Evolutionary conservation across 306 rosid species (phyloP).

Genomic region (Abrus precatorius): DNA sequence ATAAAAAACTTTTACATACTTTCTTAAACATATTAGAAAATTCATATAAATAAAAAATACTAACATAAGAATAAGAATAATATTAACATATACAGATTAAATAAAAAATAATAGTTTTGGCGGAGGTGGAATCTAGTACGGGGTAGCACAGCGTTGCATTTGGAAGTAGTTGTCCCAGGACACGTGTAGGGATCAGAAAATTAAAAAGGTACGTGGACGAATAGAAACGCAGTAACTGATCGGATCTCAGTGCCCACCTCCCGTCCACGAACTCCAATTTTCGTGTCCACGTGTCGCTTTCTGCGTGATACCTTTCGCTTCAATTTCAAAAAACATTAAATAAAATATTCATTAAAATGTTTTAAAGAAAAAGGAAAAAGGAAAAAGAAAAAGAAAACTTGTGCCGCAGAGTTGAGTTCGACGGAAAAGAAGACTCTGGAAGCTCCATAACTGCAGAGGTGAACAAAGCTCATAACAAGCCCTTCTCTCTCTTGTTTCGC

Average conservation of each 20-base stretch:
- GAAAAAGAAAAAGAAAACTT: constrained; percentile 19
- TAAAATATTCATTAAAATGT: constrained; percentile 23
- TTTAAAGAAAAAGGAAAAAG: too few relatives aligned
- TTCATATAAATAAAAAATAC: too few relatives aligned
- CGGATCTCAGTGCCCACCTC: constrained; percentile 64
- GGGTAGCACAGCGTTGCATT: not conserved
- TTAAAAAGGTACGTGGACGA: constrained; percentile 47
- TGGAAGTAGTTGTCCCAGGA: not conserved
- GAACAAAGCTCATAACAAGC: constrained; percentile 20
- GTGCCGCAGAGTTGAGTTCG: constrained; percentile 3
- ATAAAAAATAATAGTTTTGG: too few relatives aligned
- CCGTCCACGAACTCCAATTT: constrained; percentile 88
- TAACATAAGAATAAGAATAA: too few relatives aligned
- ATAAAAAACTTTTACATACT: too few relatives aligned
- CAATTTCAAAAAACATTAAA: constrained; percentile 6
- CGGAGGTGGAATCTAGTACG: too few relatives aligned
- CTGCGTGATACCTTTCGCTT: constrained; percentile 51
- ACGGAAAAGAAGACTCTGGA: constrained; percentile 49
- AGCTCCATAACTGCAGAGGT: constrained; percentile 48
- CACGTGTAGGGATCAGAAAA: constrained; percentile 46
- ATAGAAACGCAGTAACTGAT: constrained; percentile 61
- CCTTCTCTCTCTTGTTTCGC: not conserved
- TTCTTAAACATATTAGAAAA: too few relatives aligned
- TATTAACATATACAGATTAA: too few relatives aligned
- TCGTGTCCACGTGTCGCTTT: constrained; percentile 70